phyloP scores from a whole-genome alignment of 2,329 filamentous ascomycete genomes.

The Botrytis paeoniae region DNA sequence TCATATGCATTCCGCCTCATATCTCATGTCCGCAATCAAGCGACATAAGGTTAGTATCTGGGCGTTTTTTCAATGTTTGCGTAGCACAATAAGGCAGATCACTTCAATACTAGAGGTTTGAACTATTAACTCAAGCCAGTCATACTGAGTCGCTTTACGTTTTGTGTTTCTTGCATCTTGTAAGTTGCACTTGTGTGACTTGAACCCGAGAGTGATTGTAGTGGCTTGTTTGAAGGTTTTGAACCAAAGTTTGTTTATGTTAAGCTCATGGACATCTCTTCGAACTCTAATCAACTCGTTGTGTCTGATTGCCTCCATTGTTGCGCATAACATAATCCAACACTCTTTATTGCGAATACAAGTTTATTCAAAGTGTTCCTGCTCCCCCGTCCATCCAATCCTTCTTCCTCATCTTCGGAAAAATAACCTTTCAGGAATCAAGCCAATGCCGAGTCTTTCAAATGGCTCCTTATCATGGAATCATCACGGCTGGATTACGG shows the following conservation, averaged over 20 bases:
- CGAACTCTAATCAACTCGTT: not conserved
- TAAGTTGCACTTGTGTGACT: not conserved
- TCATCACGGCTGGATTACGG: slow-evolving; percentile 15
- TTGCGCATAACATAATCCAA: not conserved
- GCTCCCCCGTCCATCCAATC: not conserved
- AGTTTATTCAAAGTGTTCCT: not conserved
- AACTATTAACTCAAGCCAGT: not conserved
- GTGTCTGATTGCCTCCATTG: not conserved
- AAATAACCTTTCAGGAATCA: not conserved
- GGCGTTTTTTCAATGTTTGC: not conserved
- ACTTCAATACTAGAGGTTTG: not conserved
- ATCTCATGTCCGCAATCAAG: not conserved
- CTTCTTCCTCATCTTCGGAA: not conserved
- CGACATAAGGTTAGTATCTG: not conserved
- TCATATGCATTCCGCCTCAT: not conserved
- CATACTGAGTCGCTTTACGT: not conserved
- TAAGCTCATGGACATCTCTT: not conserved
- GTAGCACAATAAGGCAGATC: slow-evolving; percentile 8
- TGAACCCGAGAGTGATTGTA: not conserved
- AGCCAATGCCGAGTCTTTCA: slow-evolving; percentile 4
- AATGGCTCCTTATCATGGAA: slow-evolving; percentile 19
- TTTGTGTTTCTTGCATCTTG: not conserved
- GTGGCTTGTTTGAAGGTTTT: not conserved
- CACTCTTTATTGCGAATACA: not conserved
- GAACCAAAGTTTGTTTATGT: slow-evolving; percentile 2